Conservation (phyloP, 2,329 filamentous ascomycete genomes). For the Gliomastix tumulicola region DNA sequence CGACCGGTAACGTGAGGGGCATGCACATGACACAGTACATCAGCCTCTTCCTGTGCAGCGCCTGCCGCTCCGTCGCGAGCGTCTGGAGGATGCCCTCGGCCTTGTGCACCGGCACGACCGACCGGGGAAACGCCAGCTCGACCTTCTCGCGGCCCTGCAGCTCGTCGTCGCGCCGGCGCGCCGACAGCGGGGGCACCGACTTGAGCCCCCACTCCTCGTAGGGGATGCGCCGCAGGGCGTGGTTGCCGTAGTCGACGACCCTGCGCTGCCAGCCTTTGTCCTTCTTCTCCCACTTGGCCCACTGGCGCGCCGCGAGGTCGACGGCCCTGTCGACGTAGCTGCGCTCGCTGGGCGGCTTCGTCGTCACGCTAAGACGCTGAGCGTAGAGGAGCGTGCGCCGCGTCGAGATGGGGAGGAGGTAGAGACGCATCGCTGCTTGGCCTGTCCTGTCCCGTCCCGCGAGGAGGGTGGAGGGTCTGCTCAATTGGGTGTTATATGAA, state of each 20-base stretch:
- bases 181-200: conserved; percentile 77
- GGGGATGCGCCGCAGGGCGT: conserved; percentile 77
- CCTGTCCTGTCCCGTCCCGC: too few relatives aligned
- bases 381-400: conserved; percentile 88
- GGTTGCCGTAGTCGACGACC: conserved; percentile 81
- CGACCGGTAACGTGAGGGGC: conserved; percentile 78
- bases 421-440: conserved; percentile 71
- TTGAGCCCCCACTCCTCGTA: conserved; percentile 98
- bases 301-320: conserved; percentile 65
- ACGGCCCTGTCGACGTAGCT: conserved; percentile 63
- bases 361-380: conserved; percentile 59
- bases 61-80: conserved; percentile 74
- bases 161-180: conserved; percentile 57
- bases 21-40: conserved; percentile 76
- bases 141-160: conserved; percentile 56
- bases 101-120: conserved; percentile 56
- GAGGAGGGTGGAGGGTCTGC: too few relatives aligned
- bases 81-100: conserved; percentile 60
- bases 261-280: conserved; percentile 82
- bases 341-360: conserved; percentile 35
- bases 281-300: conserved; percentile 82
- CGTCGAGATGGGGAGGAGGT: conserved; percentile 88
- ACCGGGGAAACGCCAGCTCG: conserved; percentile 69
- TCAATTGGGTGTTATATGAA: too few relatives aligned
- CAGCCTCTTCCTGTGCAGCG: conserved; percentile 68